phyloP scores from a whole-genome alignment of 208 protist species.

The Trypanosoma brucei region DNA sequence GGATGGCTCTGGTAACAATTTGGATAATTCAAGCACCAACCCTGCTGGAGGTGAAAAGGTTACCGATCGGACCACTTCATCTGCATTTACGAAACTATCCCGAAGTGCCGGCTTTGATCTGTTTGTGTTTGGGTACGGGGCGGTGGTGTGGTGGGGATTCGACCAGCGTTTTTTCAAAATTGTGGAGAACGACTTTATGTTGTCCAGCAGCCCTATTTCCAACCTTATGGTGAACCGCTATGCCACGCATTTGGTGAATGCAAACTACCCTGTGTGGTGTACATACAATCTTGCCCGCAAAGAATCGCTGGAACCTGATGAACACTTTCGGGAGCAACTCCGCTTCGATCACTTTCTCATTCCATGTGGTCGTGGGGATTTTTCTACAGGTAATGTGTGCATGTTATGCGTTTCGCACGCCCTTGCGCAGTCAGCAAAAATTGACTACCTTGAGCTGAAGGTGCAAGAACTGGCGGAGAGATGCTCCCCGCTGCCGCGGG shows the following conservation, averaged over 20 bases:
- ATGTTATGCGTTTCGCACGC: constrained; percentile 76
- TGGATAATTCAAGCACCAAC: constrained; percentile 4
- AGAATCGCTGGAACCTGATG: constrained; percentile 52
- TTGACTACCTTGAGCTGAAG: constrained; percentile 77
- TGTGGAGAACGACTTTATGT: constrained; percentile 77
- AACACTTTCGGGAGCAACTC: constrained; percentile 57
- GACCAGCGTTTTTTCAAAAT: constrained; percentile 76
- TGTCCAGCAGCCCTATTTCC: constrained; percentile 51
- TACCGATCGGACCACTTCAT: constrained; percentile 5
- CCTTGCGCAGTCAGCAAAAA: constrained; percentile 74
- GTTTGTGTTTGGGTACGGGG: constrained; percentile 74
- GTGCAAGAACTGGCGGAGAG: constrained; percentile 61
- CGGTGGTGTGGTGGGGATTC: constrained; percentile 81
- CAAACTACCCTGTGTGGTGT: constrained; percentile 81
- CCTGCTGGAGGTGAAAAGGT: constrained; percentile 16
- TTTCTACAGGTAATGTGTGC: constrained; percentile 46
- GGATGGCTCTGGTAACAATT: background rate
- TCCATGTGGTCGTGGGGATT: constrained; percentile 52
- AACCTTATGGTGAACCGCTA: constrained; percentile 66
- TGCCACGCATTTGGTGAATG: constrained; percentile 56
- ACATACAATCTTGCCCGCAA: constrained; percentile 57
- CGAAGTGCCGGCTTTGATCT: constrained; percentile 57
- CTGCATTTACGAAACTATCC: constrained; percentile 4
- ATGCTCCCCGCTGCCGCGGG: constrained; percentile 65
- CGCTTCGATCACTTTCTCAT: constrained; percentile 76